Evolutionary conservation across 2,329 filamentous ascomycete genomes (phyloP), one percentile per base, ranked within the genome.

Genomic region (Alternaria tenuissima): DNA sequence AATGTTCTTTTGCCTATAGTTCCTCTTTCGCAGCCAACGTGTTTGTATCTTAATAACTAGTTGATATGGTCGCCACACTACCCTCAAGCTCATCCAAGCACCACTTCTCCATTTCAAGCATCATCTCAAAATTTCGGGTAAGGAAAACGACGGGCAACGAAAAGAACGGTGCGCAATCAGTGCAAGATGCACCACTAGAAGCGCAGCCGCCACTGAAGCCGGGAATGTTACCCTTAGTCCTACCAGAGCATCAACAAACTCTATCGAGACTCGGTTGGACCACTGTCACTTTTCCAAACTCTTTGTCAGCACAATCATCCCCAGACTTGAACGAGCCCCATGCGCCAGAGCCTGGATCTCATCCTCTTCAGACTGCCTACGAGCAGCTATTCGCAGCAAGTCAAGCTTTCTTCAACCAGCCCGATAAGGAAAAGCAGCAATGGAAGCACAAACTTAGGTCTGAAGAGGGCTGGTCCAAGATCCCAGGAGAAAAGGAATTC

Each of bases 401-500:
- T 11, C 70, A 74, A 52, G 44, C 60, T 2, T 79, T 79, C 62
- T 79, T 79, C 63, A 55, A 62, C 26, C 69, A 68, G 2, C 66
- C 72, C 7, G 54, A 60, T 34, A 38, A 55, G 0, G 62, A 73
- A 30, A 79, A 79, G 43, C 16, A 49, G 16, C 42, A 60, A 38
- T 79, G 73, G 75, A 72, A 72, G 36, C 76, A 73, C 41, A 66
- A 66, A n/a, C 70, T 77, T 34, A 69, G 71, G 18, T 66, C 67
- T 41, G 77, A 79, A 65, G 77, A 78, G 65, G 77, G 77, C 34
- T 79, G 75, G 73, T 69, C 66, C 22, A 68, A 67, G 20, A 75
- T 79, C 18, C 67, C 65, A 0, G 76, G 77, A 7, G 77, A 79
- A 54, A 79, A 79, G 55, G 77, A 79, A 58, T 79, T 79, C 62